Evolutionary conservation across 2,329 filamentous ascomycete species (phyloP), one percentile per base, ranked within the genome.

Genomic region (Aspergillus felis): DNA sequence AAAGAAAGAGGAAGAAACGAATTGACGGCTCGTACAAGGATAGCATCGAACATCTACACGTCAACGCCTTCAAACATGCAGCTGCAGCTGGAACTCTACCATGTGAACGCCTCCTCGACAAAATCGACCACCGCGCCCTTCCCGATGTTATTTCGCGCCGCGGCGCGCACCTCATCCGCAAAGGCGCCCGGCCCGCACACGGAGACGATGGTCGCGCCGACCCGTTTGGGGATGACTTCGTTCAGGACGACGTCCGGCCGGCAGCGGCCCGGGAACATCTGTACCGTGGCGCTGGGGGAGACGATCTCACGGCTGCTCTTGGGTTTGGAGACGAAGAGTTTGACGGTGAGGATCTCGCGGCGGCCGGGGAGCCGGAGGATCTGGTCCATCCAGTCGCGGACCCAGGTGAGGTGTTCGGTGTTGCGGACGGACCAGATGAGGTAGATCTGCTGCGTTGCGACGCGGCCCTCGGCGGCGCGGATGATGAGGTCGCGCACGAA

Each of bases 101-200:
- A 87, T 1, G 84, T 87, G 71, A 87, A 88, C 42, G 83, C 82
- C 74, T 88, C 85, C 68, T 88, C 85, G 22, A 84, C 78, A 71
- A 87, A 87, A 72, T 87, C 84, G 8, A 87, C 71, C 51, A 76
- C 76, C 41, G 80, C 82, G 6, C 81, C 81, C 25, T 77, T 74
- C 28, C 84, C 78, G 51, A 80, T 74, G 59, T 79, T 76, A 28
- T 72, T 74, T 48, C 85, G 71, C 17, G 82, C 79, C 2, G 84
- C 84, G 20, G 75, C 76, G 28, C 85, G 67, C 1, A 87, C 85
- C 53, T 82, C 81, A 74, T 88, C 85, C 0, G 84, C 81, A 72
- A 88, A 85, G 1, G 82, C 82, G 4, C 85, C 85, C 7, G 83
- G 82, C 4, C 84, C 85, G 70, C 85, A 88, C 6, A 86, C 84